Percentiles rank a stretch among this genome's conserved stretches.
Conservation (phyloP, 768 basidiomycete genomes). For the Vishniacozyma victoriae region DNA sequence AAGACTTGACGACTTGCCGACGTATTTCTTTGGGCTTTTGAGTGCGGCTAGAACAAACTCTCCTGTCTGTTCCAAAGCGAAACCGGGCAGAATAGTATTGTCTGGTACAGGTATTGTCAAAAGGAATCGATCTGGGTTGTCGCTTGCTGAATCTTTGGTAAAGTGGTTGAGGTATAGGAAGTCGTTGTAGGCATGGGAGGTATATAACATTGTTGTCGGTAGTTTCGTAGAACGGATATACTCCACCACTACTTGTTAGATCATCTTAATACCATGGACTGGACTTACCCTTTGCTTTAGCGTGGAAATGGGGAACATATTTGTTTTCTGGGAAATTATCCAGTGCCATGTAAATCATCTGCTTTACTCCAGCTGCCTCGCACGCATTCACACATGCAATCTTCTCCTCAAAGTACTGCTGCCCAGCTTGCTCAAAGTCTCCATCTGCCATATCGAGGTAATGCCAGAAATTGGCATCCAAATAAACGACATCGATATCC, state of each 20-base stretch:
- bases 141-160: neutral
- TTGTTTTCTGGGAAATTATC: conserved; percentile 12
- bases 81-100: conserved; percentile 5
- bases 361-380: conserved; percentile 16
- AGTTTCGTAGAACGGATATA: neutral
- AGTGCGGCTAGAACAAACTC: conserved; percentile 11
- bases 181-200: conserved; percentile 9
- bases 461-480: conserved; percentile 5
- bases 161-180: conserved; percentile 1
- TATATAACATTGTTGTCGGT: conserved; percentile 10
- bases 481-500: conserved; percentile 2
- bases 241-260: neutral
- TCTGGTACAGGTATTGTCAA: conserved; percentile 6
- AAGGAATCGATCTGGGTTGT: neutral
- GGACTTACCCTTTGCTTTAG: conserved; percentile 15
- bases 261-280: neutral
- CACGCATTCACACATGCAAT: conserved; percentile 12
- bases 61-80: conserved; percentile 14
- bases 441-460: neutral
- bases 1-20: conserved; percentile 5
- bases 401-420: conserved; percentile 5
- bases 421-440: conserved; percentile 6
- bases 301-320: conserved; percentile 5
- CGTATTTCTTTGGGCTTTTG: conserved; percentile 8
- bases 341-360: conserved; percentile 23